Base-by-base conservation (phyloP, 208 protist genomes). In the Trypanosoma melophagium region DNA sequence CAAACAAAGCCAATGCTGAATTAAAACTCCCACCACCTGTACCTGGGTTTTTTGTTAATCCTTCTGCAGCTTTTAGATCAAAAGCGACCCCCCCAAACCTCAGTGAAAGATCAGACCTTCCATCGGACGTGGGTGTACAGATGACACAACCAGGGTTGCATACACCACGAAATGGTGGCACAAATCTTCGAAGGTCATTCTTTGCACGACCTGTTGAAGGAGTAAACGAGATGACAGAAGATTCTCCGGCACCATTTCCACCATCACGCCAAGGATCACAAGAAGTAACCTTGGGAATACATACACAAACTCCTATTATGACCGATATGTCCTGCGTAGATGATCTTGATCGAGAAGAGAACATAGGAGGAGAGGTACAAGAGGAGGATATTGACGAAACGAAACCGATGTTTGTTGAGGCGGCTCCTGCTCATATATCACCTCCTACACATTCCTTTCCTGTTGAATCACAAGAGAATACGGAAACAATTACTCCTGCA, bases 181-280 rank as follows among this genome's bases (percentile, higher is more conserved):
- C 52, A 24, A n/a, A 35, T n/a, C n/a, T 62, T 31, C 65, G 52
- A 19, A 28, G 14, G n/a, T 45, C 31, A 14, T 45, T 47, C 9
- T 5, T 14, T 24, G 4, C 10, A 42, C 3, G 17, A 7, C 24
- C n/a, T 25, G 0, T 41, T 24, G 19, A 28, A 17, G 21, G 28
- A 59, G 19, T 0, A 21, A 59, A 14, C 35, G 21, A 49, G 35
- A 51, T 57, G 4, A 41, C 22, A 19, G 65, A 67, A 28, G 24
- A 38, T 47, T 67, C 62, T 41, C 62, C 62, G 16, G 62, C 62
- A 7, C 62, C 62, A 42, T 38, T 60, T 35, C 62, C 51, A 25
- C 62, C 62, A 0, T 67, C 62, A 9, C 52, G 51, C 35, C 51
- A 58, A 17, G 35, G 9, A 10, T 67, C 62, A 25, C 51, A 67